phyloP scores from a whole-genome alignment of 208 protist species.

The Leptomonas seymouri region DNA sequence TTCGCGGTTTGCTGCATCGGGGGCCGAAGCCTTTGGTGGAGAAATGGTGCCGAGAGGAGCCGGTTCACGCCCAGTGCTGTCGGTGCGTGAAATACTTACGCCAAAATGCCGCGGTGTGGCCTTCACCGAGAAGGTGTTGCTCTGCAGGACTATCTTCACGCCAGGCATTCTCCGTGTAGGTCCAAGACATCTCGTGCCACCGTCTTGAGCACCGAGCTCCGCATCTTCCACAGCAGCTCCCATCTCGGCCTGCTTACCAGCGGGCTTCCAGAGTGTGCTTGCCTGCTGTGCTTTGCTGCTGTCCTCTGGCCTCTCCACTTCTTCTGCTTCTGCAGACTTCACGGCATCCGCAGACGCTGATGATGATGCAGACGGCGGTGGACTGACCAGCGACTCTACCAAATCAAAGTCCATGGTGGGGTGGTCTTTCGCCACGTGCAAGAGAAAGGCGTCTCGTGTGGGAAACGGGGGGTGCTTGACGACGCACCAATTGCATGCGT shows the following conservation, averaged over 20 bases:
- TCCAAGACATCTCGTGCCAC: background rate
- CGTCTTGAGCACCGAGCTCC: background rate
- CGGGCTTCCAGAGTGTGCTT: background rate
- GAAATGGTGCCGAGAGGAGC: background rate
- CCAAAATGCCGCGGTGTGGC: background rate
- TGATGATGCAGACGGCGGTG: constrained; percentile 9
- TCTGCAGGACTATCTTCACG: constrained; percentile 38
- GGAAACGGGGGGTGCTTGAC: constrained; percentile 36
- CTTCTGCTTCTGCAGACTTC: background rate
- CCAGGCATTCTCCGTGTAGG: constrained; percentile 41
- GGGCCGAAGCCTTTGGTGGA: too few species aligned
- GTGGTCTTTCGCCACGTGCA: constrained; percentile 78
- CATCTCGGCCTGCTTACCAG: background rate
- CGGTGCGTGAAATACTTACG: background rate
- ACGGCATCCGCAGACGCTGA: background rate
- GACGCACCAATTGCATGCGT: constrained; percentile 89
- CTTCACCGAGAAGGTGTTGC: constrained; percentile 2
- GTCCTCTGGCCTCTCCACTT: background rate
- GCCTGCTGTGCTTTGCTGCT: background rate
- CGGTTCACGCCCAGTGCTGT: background rate
- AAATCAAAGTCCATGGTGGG: constrained; percentile 68
- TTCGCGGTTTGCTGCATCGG: background rate
- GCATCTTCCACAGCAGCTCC: background rate
- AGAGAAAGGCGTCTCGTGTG: constrained; percentile 81
- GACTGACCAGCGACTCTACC: constrained; percentile 62